Conservation (phyloP, 192 early-diverging fungal genomes). For the Mortierella hygrophila region DNA sequence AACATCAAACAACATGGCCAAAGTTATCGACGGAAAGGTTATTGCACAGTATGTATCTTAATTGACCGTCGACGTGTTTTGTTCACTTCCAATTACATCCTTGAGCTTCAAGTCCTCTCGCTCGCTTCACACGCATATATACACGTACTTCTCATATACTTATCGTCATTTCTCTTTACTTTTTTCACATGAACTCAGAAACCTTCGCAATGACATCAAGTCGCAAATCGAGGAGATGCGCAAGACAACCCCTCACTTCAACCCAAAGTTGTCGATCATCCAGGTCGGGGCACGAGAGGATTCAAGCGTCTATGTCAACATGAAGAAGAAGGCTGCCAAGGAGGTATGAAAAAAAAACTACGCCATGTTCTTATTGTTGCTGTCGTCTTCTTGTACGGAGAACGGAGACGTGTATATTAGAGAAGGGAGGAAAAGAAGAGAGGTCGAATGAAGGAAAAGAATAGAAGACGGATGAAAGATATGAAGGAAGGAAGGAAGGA, state of each 20-base stretch:
- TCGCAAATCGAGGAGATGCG: constrained; percentile 76
- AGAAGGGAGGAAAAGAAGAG: not conserved
- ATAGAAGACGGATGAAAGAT: no score
- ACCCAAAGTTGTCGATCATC: constrained; percentile 89
- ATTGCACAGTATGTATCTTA: constrained; percentile 73
- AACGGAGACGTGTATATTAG: not conserved
- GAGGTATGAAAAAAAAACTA: constrained; percentile 67
- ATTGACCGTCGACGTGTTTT: not conserved
- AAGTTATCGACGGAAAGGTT: constrained; percentile 84
- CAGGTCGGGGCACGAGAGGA: constrained; percentile 97
- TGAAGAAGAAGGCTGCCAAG: constrained; percentile 92
- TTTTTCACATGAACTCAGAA: constrained; percentile 52
- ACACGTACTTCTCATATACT: not conserved
- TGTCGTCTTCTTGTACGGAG: not conserved
- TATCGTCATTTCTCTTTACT: not conserved
- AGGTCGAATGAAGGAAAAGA: not conserved
- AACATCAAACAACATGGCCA: constrained; percentile 56
- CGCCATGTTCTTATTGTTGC: not conserved
- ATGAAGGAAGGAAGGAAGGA: not conserved
- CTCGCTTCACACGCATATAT: not conserved
- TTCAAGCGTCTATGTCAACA: constrained; percentile 92
- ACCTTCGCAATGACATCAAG: constrained; percentile 79
- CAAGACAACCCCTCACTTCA: constrained; percentile 73
- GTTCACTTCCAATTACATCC: not conserved
- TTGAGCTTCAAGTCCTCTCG: not conserved